A percentile compares a stretch with the other conserved stretches of the same genome.
These are phyloP conservation scores for Pseudogymnoascus sp. DNA, from an alignment of 2,329 filamentous ascomycete genomes.

Conservation along the genomic window DNA sequence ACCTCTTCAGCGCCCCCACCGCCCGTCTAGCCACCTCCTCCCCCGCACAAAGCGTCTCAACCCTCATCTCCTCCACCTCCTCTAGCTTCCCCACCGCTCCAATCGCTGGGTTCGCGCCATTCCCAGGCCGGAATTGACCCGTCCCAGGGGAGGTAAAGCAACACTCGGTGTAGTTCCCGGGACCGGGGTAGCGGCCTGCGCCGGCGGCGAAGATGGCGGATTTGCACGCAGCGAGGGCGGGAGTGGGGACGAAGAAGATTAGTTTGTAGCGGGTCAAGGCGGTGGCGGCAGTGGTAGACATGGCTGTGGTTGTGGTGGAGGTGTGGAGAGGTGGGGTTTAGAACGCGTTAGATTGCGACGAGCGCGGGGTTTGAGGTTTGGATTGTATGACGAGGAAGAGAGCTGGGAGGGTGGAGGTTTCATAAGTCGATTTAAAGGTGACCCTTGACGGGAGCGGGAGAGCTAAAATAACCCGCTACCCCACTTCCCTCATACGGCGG, in stretches of 20 bases:
- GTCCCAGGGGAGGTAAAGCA: slow-evolving; percentile 45
- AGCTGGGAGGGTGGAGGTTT: too few species aligned
- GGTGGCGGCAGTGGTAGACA: not conserved
- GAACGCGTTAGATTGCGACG: too few species aligned
- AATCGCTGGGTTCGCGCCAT: slow-evolving; percentile 53
- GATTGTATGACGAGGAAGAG: too few species aligned
- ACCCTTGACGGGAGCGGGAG: too few species aligned
- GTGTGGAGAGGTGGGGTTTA: not conserved
- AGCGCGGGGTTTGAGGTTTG: too few species aligned
- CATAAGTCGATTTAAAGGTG: too few species aligned
- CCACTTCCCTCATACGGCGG: too few species aligned
- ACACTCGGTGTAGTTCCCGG: slow-evolving; percentile 48
- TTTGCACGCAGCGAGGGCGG: slow-evolving; percentile 42
- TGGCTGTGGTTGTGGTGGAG: not conserved
- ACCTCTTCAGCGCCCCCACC: slow-evolving; percentile 59
- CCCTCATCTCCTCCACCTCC: slow-evolving; percentile 49
- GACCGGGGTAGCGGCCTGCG: slow-evolving; percentile 42
- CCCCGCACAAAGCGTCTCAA: slow-evolving; percentile 55
- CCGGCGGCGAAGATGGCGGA: slow-evolving; percentile 48
- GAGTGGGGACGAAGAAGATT: slow-evolving; percentile 42
- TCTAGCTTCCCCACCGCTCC: slow-evolving; percentile 50
- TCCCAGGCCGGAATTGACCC: slow-evolving; percentile 58
- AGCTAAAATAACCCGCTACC: too few species aligned
- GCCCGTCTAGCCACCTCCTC: slow-evolving; percentile 47
- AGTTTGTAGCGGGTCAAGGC: slow-evolving; percentile 30